Evolutionary conservation across 176 grass and related monocot genomes (phyloP), one percentile per base, ranked within the genome.

Genomic region (Microstegium vimineum): DNA sequence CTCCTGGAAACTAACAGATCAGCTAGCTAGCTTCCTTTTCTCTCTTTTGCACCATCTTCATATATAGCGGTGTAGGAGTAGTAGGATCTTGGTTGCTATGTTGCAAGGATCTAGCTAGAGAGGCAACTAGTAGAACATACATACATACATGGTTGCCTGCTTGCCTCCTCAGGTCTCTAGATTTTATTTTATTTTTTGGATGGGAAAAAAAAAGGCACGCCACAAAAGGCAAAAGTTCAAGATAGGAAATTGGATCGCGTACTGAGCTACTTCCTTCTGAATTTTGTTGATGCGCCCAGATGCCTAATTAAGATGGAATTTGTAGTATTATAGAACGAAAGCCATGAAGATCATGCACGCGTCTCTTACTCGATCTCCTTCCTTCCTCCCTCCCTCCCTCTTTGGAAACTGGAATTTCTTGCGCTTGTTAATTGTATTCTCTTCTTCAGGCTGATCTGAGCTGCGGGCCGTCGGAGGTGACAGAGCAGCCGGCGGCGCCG

Each of bases 401-500:
- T n/a, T 8, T 57, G 54, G 8, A 57, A 57, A 57, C 0, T 23
- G 54, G 54, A 25, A 52, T 81, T 69, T 85, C 18, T 76, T 81
- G 63, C 70, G 6, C 30, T 80, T 61, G 7, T 42, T 83, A 26
- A 56, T 56, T 56, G 0, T 56, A 73, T 73, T 78, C 15, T 15
- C 8, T 10, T 73, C 17, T 60, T 18, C 82, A 83, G 84, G 5
- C 79, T 57, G 84, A 90, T 74, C 73, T 86, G 84, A 79, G 62
- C 80, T 83, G 84, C 41, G 74, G 80, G 10, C 25, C 33, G 43
- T 74, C 79, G 45, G 66, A 38, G 27, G 26, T 14, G 80, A 83
- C 10, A 5, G 69, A 86, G 68, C 57, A 8, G 52, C 8, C 7
- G 20, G 52, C 42, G 8, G 28, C 41, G 17, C 26, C 77, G 63